Conservation (phyloP, 352 stramenopile species). For the Salisapilia sapeloensis region DNA sequence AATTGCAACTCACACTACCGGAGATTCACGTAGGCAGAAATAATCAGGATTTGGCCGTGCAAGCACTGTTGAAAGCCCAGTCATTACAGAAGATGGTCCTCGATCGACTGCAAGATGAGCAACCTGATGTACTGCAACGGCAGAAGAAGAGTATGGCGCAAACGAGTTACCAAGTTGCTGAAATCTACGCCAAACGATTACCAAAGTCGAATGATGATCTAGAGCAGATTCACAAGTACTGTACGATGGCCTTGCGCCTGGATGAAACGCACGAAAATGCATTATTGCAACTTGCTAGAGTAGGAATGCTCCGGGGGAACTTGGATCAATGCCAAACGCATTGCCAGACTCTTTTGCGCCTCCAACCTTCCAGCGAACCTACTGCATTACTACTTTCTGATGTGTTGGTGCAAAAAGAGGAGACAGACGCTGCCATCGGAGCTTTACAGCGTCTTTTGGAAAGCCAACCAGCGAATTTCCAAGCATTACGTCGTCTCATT, state of each 20-base stretch:
- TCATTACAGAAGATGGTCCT: constrained; percentile 79
- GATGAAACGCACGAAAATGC: constrained; percentile 68
- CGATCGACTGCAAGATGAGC: constrained; percentile 58
- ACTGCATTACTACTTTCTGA: constrained; percentile 85
- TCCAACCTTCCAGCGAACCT: constrained; percentile 73
- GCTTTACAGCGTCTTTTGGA: constrained; percentile 83
- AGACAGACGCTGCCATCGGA: constrained; percentile 78
- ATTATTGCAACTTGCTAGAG: constrained; percentile 70
- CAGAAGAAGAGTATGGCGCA: constrained; percentile 61
- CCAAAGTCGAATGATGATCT: too few relatives aligned
- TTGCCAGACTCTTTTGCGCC: constrained; percentile 64
- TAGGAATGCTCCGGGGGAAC: constrained; percentile 53
- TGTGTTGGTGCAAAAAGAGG: constrained; percentile 76
- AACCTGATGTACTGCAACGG: constrained; percentile 56
- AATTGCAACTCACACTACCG: constrained; percentile 62
- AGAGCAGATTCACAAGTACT: constrained; percentile 70
- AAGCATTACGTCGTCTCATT: constrained; percentile 77
- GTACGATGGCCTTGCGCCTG: constrained; percentile 48
- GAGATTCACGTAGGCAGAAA: constrained; percentile 56
- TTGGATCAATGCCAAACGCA: constrained; percentile 73
- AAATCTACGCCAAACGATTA: constrained; percentile 58
- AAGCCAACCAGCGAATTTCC: constrained; percentile 81
- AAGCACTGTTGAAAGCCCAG: constrained; percentile 61
- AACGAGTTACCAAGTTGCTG: constrained; percentile 71
- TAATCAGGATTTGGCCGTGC: constrained; percentile 57